Percentiles rank a stretch among this genome's conserved stretches.
phyloP scores from a whole-genome alignment of 805 yeast genomes.

The Pichia heedii region DNA sequence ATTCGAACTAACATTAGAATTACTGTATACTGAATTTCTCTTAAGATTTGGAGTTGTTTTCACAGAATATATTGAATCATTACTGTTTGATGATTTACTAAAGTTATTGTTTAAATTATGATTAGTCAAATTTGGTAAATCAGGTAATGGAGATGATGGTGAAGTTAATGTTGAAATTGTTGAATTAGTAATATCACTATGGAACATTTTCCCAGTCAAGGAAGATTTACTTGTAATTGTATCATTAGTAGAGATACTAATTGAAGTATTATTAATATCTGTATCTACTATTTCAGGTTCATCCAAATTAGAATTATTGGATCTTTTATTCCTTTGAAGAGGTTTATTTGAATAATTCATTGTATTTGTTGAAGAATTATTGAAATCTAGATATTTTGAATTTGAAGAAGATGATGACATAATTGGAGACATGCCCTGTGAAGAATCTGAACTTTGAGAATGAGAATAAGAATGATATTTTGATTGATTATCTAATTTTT shows the following conservation, averaged over 20 bases:
- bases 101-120: too few species aligned
- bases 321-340: background rate
- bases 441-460: slow-evolving; percentile 4
- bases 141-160: background rate
- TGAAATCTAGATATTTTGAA: background rate
- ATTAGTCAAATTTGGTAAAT: too few species aligned
- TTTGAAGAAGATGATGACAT: background rate
- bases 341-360: background rate
- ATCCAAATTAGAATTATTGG: background rate
- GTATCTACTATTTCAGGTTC: background rate
- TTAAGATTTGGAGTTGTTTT: background rate
- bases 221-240: background rate
- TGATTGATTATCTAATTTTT: background rate
- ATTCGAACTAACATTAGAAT: background rate
- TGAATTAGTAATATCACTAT: background rate
- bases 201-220: background rate
- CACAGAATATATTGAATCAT: background rate
- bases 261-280: background rate
- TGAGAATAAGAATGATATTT: background rate
- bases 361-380: background rate
- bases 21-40: background rate
- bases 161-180: too few species aligned
- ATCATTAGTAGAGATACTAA: background rate
- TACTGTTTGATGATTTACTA: slow-evolving; percentile 1
- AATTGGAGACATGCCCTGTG: slow-evolving; percentile 3